Conservation (phyloP, 1,284 basidiomycete species). For the Ganoderma boninense region DNA sequence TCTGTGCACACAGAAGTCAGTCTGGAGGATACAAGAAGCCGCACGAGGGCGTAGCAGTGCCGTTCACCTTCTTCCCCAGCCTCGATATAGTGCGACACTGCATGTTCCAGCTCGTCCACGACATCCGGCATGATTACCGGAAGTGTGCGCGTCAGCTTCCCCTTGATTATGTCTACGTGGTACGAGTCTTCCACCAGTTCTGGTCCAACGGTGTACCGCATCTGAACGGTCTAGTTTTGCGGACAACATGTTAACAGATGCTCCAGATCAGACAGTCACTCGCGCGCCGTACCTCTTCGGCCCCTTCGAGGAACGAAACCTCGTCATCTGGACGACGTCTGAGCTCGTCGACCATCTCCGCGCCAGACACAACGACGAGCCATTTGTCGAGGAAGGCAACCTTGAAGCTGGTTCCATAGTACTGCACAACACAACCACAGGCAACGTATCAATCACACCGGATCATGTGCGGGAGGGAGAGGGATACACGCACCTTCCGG, state of each 20-base stretch:
- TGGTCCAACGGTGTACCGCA: slow-evolving; percentile 36
- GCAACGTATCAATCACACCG: not conserved
- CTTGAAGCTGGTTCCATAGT: slow-evolving; percentile 37
- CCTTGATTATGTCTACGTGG: slow-evolving; percentile 38
- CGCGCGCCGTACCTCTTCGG: slow-evolving; percentile 37
- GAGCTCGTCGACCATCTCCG: slow-evolving; percentile 40
- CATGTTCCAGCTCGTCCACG: slow-evolving; percentile 38
- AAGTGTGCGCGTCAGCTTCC: slow-evolving; percentile 37
- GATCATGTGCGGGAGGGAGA: not conserved
- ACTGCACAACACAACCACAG: slow-evolving; percentile 14
- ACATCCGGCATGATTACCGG: slow-evolving; percentile 35
- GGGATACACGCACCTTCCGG: slow-evolving; percentile 39
- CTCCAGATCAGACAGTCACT: not conserved
- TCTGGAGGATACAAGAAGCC: not conserved
- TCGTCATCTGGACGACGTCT: slow-evolving; percentile 41
- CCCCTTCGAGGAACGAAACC: slow-evolving; percentile 38
- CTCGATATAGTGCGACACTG: slow-evolving; percentile 32
- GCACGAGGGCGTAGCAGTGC: slow-evolving; percentile 13
- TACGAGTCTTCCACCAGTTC: slow-evolving; percentile 36
- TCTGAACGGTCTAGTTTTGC: slow-evolving; percentile 13
- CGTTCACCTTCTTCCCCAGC: slow-evolving; percentile 24
- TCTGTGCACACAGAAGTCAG: slow-evolving; percentile 21
- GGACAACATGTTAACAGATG: not conserved
- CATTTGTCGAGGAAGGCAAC: slow-evolving; percentile 46
- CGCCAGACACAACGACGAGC: slow-evolving; percentile 38